Conservation (phyloP, 1,284 basidiomycete species). For the Hemileia vastatrix region DNA sequence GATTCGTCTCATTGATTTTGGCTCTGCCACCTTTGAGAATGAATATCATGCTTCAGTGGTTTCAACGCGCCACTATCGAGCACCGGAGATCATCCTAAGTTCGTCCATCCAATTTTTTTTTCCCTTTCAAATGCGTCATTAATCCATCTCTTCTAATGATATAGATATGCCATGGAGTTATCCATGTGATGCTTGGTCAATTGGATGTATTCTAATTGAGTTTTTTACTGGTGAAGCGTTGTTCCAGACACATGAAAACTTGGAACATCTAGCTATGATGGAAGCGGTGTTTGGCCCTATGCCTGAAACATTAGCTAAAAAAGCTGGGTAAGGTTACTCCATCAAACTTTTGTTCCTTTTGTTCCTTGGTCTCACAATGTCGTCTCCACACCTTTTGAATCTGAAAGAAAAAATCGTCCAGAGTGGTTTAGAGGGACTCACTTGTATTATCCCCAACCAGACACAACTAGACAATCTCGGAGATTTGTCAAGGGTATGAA, state of each 20-base stretch:
- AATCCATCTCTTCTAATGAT: background rate
- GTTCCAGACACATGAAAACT: constrained; percentile 89
- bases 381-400: constrained; percentile 48
- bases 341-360: constrained; percentile 9
- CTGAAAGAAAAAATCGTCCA: constrained; percentile 64
- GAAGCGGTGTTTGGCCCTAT: constrained; percentile 97
- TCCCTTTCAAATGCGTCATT: background rate
- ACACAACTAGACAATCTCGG: constrained; percentile 75
- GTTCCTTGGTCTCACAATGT: constrained; percentile 1
- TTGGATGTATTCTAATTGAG: constrained; percentile 97
- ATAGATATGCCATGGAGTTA: constrained; percentile 93
- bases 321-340: constrained; percentile 43
- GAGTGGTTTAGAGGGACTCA: constrained; percentile 83
- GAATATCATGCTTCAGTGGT: constrained; percentile 99
- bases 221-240: constrained; percentile 95
- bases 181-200: constrained; percentile 95
- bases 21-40: constrained; percentile 92
- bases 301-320: constrained; percentile 63
- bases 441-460: constrained; percentile 83
- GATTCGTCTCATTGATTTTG: constrained; percentile 96
- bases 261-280: constrained; percentile 99
- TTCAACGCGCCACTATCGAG: constrained; percentile 94
- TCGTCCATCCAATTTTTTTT: background rate
- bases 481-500: constrained; percentile 87
- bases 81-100: constrained; percentile 98